These are phyloP conservation scores for Lachnellula hyalina DNA, from an alignment of 2,329 filamentous ascomycete species.

Conservation along the genomic window DNA sequence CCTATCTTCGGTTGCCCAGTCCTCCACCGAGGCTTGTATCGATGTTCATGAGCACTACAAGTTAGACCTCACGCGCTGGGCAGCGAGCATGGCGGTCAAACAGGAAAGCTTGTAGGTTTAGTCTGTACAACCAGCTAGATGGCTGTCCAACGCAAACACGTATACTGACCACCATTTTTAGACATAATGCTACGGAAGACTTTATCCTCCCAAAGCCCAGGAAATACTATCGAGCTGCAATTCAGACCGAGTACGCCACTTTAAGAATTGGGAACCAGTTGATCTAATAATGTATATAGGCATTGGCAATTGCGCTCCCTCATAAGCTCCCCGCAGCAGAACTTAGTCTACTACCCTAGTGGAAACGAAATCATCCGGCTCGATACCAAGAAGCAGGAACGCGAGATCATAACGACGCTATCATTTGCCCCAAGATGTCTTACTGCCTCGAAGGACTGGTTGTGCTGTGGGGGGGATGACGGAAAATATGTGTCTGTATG, in stretches of 20 bases:
- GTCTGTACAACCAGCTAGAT: conserved; percentile 1
- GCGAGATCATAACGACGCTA: conserved; percentile 66
- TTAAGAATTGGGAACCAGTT: background rate
- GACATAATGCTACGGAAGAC: conserved; percentile 60
- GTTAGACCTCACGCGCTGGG: conserved; percentile 24
- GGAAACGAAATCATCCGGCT: conserved; percentile 67
- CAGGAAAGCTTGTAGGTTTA: conserved; percentile 46
- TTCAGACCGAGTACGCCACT: conserved; percentile 57
- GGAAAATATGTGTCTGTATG: conserved; percentile 63
- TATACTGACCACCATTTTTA: conserved; percentile 30
- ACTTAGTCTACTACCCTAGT: conserved; percentile 80
- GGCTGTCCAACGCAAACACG: background rate
- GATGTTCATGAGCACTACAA: conserved; percentile 25
- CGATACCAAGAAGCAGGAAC: conserved; percentile 63
- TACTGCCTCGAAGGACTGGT: conserved; percentile 78
- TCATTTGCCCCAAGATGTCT: conserved; percentile 78
- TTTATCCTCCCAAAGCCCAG: conserved; percentile 56
- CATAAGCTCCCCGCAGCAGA: conserved; percentile 71
- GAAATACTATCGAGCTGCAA: conserved; percentile 62
- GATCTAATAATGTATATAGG: conserved; percentile 37
- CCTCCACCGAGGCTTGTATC: background rate
- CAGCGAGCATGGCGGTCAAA: conserved; percentile 49
- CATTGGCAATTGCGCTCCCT: conserved; percentile 89
- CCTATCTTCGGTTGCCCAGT: background rate
- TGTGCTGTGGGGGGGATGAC: conserved; percentile 83